Evolutionary conservation across 495 filamentous ascomycete species (phyloP).

Genomic region (Penicillium robsamsonii): DNA sequence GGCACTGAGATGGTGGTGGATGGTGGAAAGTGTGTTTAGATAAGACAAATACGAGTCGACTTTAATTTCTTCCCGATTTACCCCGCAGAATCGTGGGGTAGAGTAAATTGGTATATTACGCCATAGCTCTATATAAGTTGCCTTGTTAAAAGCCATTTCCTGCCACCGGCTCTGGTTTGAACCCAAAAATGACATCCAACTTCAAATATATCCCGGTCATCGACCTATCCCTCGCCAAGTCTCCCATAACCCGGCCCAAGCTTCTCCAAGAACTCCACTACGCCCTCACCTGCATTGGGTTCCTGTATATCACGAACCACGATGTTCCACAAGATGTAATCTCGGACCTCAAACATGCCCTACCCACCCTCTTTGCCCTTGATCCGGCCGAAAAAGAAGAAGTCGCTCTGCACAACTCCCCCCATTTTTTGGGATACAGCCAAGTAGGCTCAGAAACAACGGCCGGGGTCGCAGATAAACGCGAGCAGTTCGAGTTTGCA

Average conservation of each 20-base stretch:
- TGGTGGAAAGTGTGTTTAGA: constrained; percentile 38
- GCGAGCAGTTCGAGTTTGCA: constrained; percentile 58
- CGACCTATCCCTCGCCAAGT: constrained; percentile 41
- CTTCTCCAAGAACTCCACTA: constrained; percentile 43
- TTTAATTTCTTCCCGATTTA: not conserved
- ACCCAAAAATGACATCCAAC: constrained; percentile 43
- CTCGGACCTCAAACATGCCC: constrained; percentile 32
- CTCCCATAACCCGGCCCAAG: constrained; percentile 15
- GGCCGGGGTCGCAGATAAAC: constrained; percentile 43
- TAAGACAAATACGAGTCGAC: not conserved
- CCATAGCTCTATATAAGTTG: not conserved
- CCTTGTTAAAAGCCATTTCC: too few relatives aligned
- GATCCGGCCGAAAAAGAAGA: constrained; percentile 33
- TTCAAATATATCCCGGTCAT: constrained; percentile 46
- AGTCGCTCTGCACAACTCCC: constrained; percentile 48
- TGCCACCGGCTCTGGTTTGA: not conserved
- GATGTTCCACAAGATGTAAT: constrained; percentile 37
- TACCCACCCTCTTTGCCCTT: constrained; percentile 48
- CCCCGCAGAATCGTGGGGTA: constrained; percentile 3
- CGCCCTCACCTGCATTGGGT: constrained; percentile 49
- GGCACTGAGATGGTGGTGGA: constrained; percentile 51
- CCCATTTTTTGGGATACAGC: constrained; percentile 55
- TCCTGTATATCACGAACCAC: constrained; percentile 54
- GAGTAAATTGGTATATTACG: not conserved
- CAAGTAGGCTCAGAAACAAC: constrained; percentile 51